Conservation (phyloP, 2,329 filamentous ascomycete genomes). For the Eutypella sp. region DNA sequence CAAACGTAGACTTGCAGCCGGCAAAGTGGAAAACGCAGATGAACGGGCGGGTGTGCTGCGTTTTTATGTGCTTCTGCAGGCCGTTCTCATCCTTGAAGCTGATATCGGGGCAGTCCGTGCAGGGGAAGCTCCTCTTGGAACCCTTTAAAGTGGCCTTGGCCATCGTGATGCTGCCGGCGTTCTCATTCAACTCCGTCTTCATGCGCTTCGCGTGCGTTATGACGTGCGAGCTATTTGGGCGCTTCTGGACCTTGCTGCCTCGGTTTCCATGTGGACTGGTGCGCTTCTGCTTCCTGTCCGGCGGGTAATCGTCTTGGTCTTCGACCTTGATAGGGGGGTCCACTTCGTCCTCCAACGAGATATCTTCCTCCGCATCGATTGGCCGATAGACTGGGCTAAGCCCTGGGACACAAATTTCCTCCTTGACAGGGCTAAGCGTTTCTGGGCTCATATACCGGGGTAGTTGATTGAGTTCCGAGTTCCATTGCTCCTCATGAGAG, state of each 20-base stretch:
- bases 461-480: constrained; percentile 11
- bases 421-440: constrained; percentile 18
- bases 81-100: constrained; percentile 41
- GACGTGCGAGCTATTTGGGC: constrained; percentile 11
- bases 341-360: constrained; percentile 13
- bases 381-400: constrained; percentile 5
- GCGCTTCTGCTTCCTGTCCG: constrained; percentile 15
- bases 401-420: constrained; percentile 20
- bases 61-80: constrained; percentile 46
- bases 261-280: constrained; percentile 9
- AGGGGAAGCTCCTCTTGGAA: constrained; percentile 23
- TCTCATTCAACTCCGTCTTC: constrained; percentile 16
- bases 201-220: constrained; percentile 16
- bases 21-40: constrained; percentile 75
- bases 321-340: constrained; percentile 13
- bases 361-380: constrained; percentile 16
- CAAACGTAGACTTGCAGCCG: constrained; percentile 68
- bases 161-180: constrained; percentile 7
- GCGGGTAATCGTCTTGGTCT: constrained; percentile 21
- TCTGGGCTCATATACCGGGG: constrained; percentile 21
- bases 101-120: constrained; percentile 31
- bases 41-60: constrained; percentile 58
- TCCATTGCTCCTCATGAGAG: constrained; percentile 14
- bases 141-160: constrained; percentile 18
- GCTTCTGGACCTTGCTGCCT: constrained; percentile 18